These are phyloP conservation scores for Stenocarpella maydis DNA, from an alignment of 2,329 filamentous ascomycete species.

Conservation along the genomic window DNA sequence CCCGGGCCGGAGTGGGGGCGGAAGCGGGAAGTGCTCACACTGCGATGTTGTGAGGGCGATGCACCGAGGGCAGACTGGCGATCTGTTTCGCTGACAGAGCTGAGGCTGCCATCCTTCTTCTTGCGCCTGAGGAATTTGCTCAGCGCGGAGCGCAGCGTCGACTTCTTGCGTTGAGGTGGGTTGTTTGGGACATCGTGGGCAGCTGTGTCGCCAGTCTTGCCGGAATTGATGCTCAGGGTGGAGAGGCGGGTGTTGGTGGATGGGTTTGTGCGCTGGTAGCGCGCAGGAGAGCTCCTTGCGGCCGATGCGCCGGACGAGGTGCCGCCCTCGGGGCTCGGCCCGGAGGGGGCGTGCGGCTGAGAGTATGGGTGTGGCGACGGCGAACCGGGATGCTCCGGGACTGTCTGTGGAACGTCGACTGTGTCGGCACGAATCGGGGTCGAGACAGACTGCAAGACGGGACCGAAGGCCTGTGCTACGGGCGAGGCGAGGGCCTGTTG, in stretches of 20 bases:
- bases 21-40: constrained; percentile 50
- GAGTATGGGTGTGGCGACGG: constrained; percentile 38
- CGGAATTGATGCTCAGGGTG: constrained; percentile 53
- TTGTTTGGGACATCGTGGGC: constrained; percentile 38
- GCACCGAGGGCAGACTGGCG: constrained; percentile 41
- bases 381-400: constrained; percentile 38
- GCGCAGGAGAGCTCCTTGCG: constrained; percentile 37
- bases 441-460: constrained; percentile 21
- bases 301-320: constrained; percentile 27
- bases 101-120: constrained; percentile 54
- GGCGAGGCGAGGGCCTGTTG: constrained; percentile 37
- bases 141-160: constrained; percentile 63
- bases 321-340: constrained; percentile 35
- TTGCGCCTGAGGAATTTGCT: constrained; percentile 67
- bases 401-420: constrained; percentile 36
- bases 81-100: constrained; percentile 42
- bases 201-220: constrained; percentile 41
- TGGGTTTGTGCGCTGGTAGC: constrained; percentile 47
- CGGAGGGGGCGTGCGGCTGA: constrained; percentile 35
- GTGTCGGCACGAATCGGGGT: constrained; percentile 35
- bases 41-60: constrained; percentile 52
- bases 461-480: constrained; percentile 24
- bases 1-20: neutral
- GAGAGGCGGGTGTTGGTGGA: constrained; percentile 57
- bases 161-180: constrained; percentile 63